Evolutionary conservation across 495 filamentous ascomycete species (phyloP).

Genomic region (Mytilinidion resinicola): DNA sequence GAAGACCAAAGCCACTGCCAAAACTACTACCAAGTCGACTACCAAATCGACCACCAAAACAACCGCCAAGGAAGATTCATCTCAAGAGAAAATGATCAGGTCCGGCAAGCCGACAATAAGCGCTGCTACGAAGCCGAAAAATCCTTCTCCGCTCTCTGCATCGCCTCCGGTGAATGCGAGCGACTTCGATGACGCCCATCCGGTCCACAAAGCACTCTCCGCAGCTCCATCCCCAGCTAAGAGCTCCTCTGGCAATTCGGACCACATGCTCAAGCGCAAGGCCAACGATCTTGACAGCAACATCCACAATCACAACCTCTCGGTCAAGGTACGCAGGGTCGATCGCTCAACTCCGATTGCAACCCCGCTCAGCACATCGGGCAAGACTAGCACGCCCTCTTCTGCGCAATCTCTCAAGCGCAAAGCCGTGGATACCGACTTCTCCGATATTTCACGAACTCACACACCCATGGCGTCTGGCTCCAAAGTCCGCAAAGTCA

Average conservation of each 20-base stretch:
- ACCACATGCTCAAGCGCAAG: constrained; percentile 30
- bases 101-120: constrained; percentile 13
- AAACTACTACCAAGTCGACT: not conserved
- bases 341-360: constrained; percentile 15
- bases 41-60: not conserved
- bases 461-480: constrained; percentile 3
- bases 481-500: constrained; percentile 22
- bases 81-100: constrained; percentile 1
- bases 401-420: constrained; percentile 21
- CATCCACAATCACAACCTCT: constrained; percentile 21
- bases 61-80: not conserved
- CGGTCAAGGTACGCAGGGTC: constrained; percentile 20
- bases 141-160: constrained; percentile 29
- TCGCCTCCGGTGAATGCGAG: constrained; percentile 31
- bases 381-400: constrained; percentile 11
- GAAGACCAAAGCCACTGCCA: not conserved
- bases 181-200: constrained; percentile 26
- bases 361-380: constrained; percentile 15
- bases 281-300: constrained; percentile 26
- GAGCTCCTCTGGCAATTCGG: constrained; percentile 13
- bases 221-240: constrained; percentile 25
- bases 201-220: constrained; percentile 24
- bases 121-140: constrained; percentile 29
- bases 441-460: constrained; percentile 1
- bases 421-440: constrained; percentile 11